Base-by-base conservation (phyloP, 257 asterid genomes). In the Mitragyna speciosa region DNA sequence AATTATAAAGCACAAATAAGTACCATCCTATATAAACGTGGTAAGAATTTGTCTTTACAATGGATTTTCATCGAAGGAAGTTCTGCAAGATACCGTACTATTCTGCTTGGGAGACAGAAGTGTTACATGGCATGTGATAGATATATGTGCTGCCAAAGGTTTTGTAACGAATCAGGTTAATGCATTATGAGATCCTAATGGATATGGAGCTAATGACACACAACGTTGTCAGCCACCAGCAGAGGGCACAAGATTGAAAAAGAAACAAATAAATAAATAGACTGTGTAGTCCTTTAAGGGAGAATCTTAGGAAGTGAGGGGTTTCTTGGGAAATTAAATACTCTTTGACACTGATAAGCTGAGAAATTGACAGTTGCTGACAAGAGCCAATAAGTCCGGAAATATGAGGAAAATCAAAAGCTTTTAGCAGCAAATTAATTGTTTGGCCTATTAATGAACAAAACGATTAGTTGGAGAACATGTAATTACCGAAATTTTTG, bases 281-380 rank as follows among this genome's bases (percentile, higher is more conserved):
- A 77, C 28, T 77, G 66, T 85, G 88, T 87, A 84, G 85, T 85
- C 79, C 85, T 84, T 90, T 82, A 79, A 83, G 90, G 89, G 88
- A 84, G 92, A 90, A 90, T 88, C 91, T 85, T 88, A 88, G 87
- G 91, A 91, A 86, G 74, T 79, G 78, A 81, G 85, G 82, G 84
- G 75, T 80, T 82, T 84, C 73, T 80, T 75, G 73, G 81, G 64
- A 84, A 81, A 87, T 81, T 81, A 78, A 87, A 80, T 61, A 76
- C 19, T 59, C 77, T 80, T n/a, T 86, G 88, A 88, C 78, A 68
- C 82, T 84, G 89, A 88, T 87, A 74, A 80, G 79, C 76, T 84
- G 76, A 83, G 90, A 86, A 88, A 82, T 85, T 87, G 92, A 87
- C 89, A 85, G 61, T 78, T 87, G 28, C 76, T 80, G 76, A 84